These are phyloP conservation scores for Pogostemon cablin DNA, from an alignment of 257 asterid genomes.

Conservation along the genomic window DNA sequence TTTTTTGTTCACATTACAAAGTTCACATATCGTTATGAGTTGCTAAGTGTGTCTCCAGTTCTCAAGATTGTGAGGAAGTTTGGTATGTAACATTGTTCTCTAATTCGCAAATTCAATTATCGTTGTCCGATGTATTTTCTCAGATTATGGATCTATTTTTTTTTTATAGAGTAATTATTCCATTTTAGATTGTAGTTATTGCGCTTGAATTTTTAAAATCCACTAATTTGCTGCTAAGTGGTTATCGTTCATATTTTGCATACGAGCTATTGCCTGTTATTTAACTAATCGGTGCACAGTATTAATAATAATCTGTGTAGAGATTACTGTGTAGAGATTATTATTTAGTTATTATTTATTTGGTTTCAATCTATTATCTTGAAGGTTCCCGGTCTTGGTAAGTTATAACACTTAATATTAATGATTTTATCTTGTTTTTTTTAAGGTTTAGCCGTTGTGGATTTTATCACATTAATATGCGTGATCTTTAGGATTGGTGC, in stretches of 20 bases:
- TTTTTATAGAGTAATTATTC: too few relatives aligned
- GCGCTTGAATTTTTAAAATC: constrained; percentile 13
- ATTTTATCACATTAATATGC: constrained; percentile 1
- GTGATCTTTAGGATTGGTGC: constrained; percentile 8
- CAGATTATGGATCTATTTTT: constrained; percentile 16
- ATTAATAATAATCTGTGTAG: constrained; percentile 1
- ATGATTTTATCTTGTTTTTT: neutral
- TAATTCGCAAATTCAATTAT: neutral
- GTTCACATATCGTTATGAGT: neutral
- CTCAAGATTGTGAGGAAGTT: constrained; percentile 12
- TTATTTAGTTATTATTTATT: neutral
- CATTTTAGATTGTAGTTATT: neutral
- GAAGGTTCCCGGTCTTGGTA: constrained; percentile 9
- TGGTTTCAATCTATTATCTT: neutral
- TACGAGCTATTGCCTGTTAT: neutral
- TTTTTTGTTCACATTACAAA: neutral
- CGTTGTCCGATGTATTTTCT: neutral
- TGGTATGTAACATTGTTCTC: neutral
- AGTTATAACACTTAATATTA: neutral
- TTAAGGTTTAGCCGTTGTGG: neutral
- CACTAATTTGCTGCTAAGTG: constrained; percentile 8
- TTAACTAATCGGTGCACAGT: neutral
- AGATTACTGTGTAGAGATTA: constrained; percentile 6
- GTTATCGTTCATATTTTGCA: neutral
- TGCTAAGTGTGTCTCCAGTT: constrained; percentile 13